Conservation (phyloP, 352 stramenopile species). For the Pythium monospermum region DNA sequence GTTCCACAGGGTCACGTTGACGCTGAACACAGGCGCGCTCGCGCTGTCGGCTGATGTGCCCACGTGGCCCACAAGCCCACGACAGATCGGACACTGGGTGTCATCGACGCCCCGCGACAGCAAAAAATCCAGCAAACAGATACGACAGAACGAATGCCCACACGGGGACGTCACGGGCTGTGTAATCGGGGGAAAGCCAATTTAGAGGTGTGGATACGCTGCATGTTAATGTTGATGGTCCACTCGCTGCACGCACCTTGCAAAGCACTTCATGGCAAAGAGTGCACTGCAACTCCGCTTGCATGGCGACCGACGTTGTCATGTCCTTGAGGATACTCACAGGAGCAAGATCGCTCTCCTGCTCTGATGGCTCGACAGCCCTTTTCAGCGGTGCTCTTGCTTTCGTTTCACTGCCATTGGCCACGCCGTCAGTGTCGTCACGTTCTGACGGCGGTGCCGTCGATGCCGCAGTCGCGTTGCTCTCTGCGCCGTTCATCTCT, state of each 20-base stretch:
- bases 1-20: conserved; percentile 77
- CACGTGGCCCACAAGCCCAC: conserved; percentile 13
- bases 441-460: no score
- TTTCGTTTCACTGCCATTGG: no score
- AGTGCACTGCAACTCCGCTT: conserved; percentile 25
- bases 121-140: conserved; percentile 26
- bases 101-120: conserved; percentile 19
- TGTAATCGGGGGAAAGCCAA: no score
- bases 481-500: no score
- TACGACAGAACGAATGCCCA: conserved; percentile 27
- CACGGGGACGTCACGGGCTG: conserved; percentile 22
- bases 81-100: conserved; percentile 24
- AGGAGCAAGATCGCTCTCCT: no score
- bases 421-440: no score
- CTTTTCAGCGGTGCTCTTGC: not conserved
- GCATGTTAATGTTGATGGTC: not conserved
- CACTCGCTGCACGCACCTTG: conserved; percentile 12
- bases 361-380: not conserved
- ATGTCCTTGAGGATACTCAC: conserved; percentile 9
- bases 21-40: conserved; percentile 26
- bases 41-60: not conserved
- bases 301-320: conserved; percentile 11
- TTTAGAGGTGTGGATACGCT: no score
- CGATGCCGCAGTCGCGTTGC: not conserved
- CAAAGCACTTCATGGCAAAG: conserved; percentile 26